Percentiles rank a stretch among this genome's conserved stretches.
phyloP scores from a whole-genome alignment of 148 eudicot species.

The Chenopodium quinoa region DNA sequence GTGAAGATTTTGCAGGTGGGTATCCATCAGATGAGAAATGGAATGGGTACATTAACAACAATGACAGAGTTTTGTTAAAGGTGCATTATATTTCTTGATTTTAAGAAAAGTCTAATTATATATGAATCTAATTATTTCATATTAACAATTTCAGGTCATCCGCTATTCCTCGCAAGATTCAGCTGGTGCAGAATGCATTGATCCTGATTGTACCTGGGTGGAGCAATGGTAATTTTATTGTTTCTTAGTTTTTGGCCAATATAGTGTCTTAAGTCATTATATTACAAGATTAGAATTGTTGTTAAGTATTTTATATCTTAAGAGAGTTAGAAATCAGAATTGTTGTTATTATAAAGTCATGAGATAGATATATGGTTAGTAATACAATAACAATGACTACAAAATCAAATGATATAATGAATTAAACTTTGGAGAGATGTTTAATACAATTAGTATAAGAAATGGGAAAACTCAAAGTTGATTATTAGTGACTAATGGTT shows the following conservation, averaged over 20 bases:
- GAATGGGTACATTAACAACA: constrained; percentile 47
- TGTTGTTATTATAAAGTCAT: no score
- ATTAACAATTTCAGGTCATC: constrained; percentile 56
- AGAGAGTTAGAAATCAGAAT: no score
- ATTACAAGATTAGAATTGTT: no score
- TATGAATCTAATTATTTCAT: not conserved
- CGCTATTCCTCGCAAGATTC: constrained; percentile 79
- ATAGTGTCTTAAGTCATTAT: no score
- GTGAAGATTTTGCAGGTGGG: constrained; percentile 41
- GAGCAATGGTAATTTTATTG: constrained; percentile 74
- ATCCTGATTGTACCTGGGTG: constrained; percentile 89
- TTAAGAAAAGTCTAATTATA: not conserved
- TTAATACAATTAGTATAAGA: no score
- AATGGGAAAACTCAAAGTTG: no score
- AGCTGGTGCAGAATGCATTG: constrained; percentile 98
- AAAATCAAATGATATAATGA: no score
- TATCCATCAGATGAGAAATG: constrained; percentile 55
- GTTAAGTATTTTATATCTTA: no score
- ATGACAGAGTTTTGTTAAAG: constrained; percentile 54
- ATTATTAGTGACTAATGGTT: no score
- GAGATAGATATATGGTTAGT: no score
- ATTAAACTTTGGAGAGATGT: no score
- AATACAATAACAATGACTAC: no score
- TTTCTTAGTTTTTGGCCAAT: not conserved
- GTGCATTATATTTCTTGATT: constrained; percentile 17